phyloP scores from a whole-genome alignment of 805 yeast species.

The Yarrowia sp. region DNA sequence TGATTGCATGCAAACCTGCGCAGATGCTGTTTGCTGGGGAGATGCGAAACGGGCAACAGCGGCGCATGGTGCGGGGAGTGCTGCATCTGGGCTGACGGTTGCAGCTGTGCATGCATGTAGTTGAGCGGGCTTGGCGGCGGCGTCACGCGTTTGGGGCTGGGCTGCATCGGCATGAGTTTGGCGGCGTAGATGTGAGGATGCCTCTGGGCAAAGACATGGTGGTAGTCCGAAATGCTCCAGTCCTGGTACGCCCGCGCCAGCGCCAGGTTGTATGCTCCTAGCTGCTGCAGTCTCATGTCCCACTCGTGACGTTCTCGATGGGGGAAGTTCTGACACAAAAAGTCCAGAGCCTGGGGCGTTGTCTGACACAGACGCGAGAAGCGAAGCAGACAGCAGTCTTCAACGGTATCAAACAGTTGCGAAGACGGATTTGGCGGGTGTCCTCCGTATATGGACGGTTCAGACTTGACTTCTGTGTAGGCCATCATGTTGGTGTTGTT shows the following conservation, averaged over 20 bases:
- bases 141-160: constrained; percentile 16
- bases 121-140: constrained; percentile 21
- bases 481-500: neutral
- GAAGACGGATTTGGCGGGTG: neutral
- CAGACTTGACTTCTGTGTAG: constrained; percentile 15
- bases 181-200: constrained; percentile 9
- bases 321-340: constrained; percentile 5
- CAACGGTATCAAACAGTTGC: constrained; percentile 1
- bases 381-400: constrained; percentile 10
- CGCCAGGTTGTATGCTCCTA: neutral
- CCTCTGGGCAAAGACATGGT: constrained; percentile 13
- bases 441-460: neutral
- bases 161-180: constrained; percentile 12
- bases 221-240: constrained; percentile 15
- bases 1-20: constrained; percentile 19
- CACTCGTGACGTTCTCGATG: constrained; percentile 21
- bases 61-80: constrained; percentile 1
- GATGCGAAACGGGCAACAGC: neutral
- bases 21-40: constrained; percentile 23
- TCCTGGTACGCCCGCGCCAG: constrained; percentile 8
- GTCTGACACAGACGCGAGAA: constrained; percentile 14
- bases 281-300: constrained; percentile 16
- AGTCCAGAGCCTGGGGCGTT: constrained; percentile 5
- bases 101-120: constrained; percentile 12
- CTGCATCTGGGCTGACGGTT: neutral